These are phyloP conservation scores for Proliferodiscus dingleyae DNA, from an alignment of 2,329 filamentous ascomycete species.

Conservation along the genomic window DNA sequence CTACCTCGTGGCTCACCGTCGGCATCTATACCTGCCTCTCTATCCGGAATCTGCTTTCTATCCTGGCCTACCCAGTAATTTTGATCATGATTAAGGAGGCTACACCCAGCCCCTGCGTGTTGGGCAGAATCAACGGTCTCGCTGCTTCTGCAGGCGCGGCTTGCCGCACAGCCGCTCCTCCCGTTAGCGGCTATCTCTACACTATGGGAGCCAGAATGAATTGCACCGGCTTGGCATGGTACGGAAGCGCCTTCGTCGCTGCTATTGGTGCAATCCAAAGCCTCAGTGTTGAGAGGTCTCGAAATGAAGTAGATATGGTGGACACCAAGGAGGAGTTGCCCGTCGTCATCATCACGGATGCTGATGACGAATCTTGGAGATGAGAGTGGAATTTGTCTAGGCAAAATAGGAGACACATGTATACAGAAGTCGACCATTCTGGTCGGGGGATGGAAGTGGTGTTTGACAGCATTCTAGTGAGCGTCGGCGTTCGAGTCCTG, in stretches of 20 bases:
- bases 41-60: constrained; percentile 56
- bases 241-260: constrained; percentile 54
- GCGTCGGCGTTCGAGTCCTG: neutral
- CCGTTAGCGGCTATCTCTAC: constrained; percentile 59
- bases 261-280: constrained; percentile 54
- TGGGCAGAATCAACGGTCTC: constrained; percentile 62
- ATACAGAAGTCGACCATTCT: neutral
- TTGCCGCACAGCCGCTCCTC: constrained; percentile 63
- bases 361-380: neutral
- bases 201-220: constrained; percentile 52
- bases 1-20: constrained; percentile 44
- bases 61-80: constrained; percentile 59
- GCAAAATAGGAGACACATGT: neutral
- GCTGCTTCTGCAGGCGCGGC: constrained; percentile 62
- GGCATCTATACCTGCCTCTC: constrained; percentile 47
- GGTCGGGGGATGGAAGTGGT: neutral
- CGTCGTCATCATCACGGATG: neutral
- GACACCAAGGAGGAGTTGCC: neutral
- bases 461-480: constrained; percentile 10
- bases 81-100: constrained; percentile 65
- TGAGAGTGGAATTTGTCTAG: neutral
- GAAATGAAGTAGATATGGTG: neutral
- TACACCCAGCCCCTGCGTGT: constrained; percentile 49
- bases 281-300: constrained; percentile 36
- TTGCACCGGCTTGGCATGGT: constrained; percentile 60